phyloP scores from a whole-genome alignment of 306 rosid genomes.

The Ormosia emarginata region DNA sequence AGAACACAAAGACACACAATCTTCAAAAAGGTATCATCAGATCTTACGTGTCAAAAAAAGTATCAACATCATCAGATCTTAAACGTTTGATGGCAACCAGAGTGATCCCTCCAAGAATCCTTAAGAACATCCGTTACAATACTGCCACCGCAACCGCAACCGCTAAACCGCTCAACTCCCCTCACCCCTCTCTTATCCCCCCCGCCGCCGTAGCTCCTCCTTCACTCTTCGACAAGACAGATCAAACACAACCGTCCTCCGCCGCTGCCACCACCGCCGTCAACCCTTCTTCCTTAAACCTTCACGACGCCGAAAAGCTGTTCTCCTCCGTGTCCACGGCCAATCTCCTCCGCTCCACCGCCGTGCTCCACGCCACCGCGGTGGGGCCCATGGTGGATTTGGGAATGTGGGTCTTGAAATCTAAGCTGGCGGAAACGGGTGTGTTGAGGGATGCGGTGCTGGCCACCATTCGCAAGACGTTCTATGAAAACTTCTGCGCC shows the following conservation, averaged over 20 bases:
- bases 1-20: not conserved
- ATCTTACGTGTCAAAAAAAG: not conserved
- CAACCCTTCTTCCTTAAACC: not conserved
- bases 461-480: conserved; percentile 30
- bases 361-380: conserved; percentile 63
- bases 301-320: conserved; percentile 34
- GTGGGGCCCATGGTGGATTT: conserved; percentile 68
- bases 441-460: conserved; percentile 10
- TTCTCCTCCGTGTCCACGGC: conserved; percentile 43
- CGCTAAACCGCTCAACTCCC: conserved; percentile 34
- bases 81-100: conserved; percentile 42
- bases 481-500: conserved; percentile 78
- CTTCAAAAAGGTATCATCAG: not conserved
- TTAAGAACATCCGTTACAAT: conserved; percentile 27
- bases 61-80: not conserved
- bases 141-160: not conserved
- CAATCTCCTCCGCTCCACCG: conserved; percentile 49
- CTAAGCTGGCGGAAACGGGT: conserved; percentile 39
- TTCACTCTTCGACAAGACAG: not conserved
- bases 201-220: not conserved
- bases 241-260: not conserved
- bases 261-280: not conserved
- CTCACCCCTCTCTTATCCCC: not conserved
- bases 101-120: conserved; percentile 41
- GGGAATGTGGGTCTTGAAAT: conserved; percentile 73